phyloP scores from a whole-genome alignment of 257 asterid species.

The Echites panduratus region DNA sequence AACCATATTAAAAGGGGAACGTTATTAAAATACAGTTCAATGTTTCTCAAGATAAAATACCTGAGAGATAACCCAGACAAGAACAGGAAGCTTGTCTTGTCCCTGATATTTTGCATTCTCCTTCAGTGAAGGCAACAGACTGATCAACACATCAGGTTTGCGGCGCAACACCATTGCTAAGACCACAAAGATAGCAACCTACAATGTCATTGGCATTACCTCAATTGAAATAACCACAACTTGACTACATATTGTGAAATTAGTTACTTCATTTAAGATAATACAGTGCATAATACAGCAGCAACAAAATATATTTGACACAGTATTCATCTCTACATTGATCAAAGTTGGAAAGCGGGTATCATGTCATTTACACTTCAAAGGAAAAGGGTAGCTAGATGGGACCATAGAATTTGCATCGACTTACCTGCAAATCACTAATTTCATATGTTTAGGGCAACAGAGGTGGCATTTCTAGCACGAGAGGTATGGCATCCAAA shows the following conservation, averaged over 20 bases:
- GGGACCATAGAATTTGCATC: not conserved
- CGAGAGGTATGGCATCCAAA: not conserved
- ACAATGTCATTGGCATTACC: not conserved
- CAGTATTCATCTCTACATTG: not conserved
- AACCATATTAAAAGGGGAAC: not conserved
- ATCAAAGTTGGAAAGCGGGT: not conserved
- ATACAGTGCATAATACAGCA: not conserved
- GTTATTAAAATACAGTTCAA: not conserved
- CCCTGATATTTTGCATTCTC: constrained; percentile 30
- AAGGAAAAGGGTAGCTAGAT: not conserved
- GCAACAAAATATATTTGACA: not conserved
- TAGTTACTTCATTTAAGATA: not conserved
- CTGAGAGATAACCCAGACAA: constrained; percentile 30
- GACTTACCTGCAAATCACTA: not conserved
- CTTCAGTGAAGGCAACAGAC: constrained; percentile 25
- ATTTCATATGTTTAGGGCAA: not conserved
- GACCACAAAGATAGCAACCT: constrained; percentile 36
- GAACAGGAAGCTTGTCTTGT: constrained; percentile 26
- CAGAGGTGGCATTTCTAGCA: not conserved
- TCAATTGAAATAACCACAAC: not conserved
- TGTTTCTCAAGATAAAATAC: constrained; percentile 12
- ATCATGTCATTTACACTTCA: not conserved
- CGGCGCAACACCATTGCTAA: constrained; percentile 32
- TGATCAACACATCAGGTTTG: constrained; percentile 31
- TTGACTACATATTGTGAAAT: not conserved